Evolutionary conservation across 208 protist genomes (phyloP), one percentile per base, ranked within the genome.

Genomic region (Polymyxa betae): DNA sequence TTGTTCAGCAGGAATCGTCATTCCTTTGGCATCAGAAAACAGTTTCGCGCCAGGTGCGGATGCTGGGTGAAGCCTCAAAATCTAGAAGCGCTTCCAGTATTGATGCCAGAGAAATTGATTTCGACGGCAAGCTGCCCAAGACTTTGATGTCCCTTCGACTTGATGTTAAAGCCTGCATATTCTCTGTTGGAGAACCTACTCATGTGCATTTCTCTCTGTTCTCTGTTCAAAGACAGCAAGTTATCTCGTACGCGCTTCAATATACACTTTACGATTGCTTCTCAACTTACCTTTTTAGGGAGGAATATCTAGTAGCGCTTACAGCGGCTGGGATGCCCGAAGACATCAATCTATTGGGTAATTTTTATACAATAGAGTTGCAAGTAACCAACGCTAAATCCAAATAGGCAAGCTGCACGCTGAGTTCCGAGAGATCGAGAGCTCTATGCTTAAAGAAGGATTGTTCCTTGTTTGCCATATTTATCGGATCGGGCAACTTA

Each of bases 151-250:
- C 72, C 35, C 40, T 82, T 82, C 72, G 35, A 38, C 40, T 82
- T 35, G 72, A 82, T 35, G 72, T 82, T n/a, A 82, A 45, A n/a
- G 72, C 72, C n/a, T 82, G 72, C 72, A 82, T 82, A 40, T 82
- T 82, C 72, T 82, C 72, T 43, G 72, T 82, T 43, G 72, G 72
- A 5, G 72, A 82, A 82, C 40, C 72, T 20, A 82, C 72, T 40
- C 72, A 82, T 35, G 72, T 82, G 40, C 35, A 38, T 43, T 82
- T 82, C 72, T 82, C 72, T 5, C 40, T 82, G n/a, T 82, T 45
- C n/a, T 82, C 72, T 82, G 5, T 43, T 35, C 16, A 5, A 5
- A 5, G 40, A 43, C 72, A 82, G 35, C 72, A 43, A 12, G 5
- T 82, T 60, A 5, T 60, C 12, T 29, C 49, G 49, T 60, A 60